Conservation (phyloP, 805 yeast genomes). For the Blastobotrys peoriensis region DNA sequence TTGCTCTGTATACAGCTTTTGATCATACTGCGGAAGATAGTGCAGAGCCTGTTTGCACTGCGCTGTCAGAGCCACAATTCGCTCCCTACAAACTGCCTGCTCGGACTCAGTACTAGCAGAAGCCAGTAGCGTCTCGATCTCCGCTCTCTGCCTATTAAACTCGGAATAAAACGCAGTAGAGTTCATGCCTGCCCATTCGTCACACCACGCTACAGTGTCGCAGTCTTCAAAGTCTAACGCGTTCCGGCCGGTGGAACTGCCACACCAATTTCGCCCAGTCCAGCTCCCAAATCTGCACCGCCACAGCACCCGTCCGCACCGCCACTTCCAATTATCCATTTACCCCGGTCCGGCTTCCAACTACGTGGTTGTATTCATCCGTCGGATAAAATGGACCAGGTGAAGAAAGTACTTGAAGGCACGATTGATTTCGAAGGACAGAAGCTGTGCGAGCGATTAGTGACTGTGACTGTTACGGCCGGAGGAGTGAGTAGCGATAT, state of each 20-base stretch:
- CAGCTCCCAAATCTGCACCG: too few species aligned
- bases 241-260: too few species aligned
- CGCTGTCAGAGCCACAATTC: constrained; percentile 9
- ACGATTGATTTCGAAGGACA: constrained; percentile 51
- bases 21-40: constrained; percentile 17
- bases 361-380: too few species aligned
- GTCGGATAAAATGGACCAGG: constrained; percentile 13
- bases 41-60: constrained; percentile 12
- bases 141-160: constrained; percentile 8
- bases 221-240: too few species aligned
- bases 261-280: too few species aligned
- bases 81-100: constrained; percentile 5
- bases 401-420: constrained; percentile 13
- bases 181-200: too few species aligned
- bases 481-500: constrained; percentile 12
- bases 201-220: too few species aligned
- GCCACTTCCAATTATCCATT: too few species aligned
- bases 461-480: constrained; percentile 23
- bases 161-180: constrained; percentile 14
- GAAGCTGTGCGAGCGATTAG: constrained; percentile 34
- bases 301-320: too few species aligned
- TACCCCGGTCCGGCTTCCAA: too few species aligned
- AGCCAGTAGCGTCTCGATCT: constrained; percentile 4
- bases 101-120: not conserved
- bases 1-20: constrained; percentile 13